Conservation (phyloP, 768 basidiomycete genomes). For the Dioszegia aurantiaca region DNA sequence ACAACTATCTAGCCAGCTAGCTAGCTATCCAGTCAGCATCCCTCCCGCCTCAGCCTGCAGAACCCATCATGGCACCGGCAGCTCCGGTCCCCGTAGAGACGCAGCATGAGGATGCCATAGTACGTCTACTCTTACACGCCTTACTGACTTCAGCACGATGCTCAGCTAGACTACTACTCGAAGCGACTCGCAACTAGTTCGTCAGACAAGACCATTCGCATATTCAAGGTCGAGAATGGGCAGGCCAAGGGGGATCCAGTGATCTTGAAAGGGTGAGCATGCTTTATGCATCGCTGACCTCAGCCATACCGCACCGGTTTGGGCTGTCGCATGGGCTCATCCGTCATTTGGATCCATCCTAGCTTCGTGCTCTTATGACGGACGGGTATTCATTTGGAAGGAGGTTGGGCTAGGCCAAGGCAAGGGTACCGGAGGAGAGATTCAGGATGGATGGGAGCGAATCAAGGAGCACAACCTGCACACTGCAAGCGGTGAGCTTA, state of each 20-base stretch:
- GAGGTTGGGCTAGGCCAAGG: constrained; percentile 56
- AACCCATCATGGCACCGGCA: constrained; percentile 6
- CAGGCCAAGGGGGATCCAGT: constrained; percentile 56
- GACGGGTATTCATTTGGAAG: constrained; percentile 97
- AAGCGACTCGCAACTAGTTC: constrained; percentile 95
- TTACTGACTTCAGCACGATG: constrained; percentile 71
- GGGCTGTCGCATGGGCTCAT: constrained; percentile 98
- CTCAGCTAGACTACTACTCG: constrained; percentile 96
- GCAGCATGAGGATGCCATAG: constrained; percentile 97
- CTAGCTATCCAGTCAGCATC: too few species aligned
- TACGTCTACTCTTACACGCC: constrained; percentile 55
- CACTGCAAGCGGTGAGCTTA: constrained; percentile 75
- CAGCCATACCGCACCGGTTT: constrained; percentile 95
- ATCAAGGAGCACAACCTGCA: constrained; percentile 95
- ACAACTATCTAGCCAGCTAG: too few species aligned
- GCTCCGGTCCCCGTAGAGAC: constrained; percentile 69
- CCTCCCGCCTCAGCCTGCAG: too few species aligned
- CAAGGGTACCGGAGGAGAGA: constrained; percentile 36
- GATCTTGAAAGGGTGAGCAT: constrained; percentile 51
- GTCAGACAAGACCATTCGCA: constrained; percentile 88
- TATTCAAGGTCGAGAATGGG: constrained; percentile 91
- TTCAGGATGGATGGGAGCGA: constrained; percentile 74
- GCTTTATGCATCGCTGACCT: background rate
- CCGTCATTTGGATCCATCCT: constrained; percentile 95
- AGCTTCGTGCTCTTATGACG: constrained; percentile 97